Evolutionary conservation across 768 basidiomycete species (phyloP), one percentile per base, ranked within the genome.

Genomic region (Mycena amicta): DNA sequence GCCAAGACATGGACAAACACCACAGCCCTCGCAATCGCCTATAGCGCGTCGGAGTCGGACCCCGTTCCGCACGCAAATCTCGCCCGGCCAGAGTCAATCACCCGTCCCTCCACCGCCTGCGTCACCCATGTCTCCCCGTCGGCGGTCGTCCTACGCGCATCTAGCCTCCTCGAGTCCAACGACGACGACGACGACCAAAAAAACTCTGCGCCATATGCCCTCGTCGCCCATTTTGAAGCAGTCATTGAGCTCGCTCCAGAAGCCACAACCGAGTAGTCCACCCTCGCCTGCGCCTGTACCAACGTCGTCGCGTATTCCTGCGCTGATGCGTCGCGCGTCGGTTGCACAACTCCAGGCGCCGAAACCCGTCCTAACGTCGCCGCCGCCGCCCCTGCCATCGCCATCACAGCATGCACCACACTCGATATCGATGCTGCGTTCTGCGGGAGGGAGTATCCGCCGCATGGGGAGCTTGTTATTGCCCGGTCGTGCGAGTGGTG

Each of bases 311-410:
- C 62, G 62, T 26, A 63, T 63, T 27, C 62, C 62, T 20, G 56
- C 64, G 0, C 57, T 68, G 49, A 25, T 62, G 45, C 65, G 66
- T 33, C 64, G 65, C 13, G 63, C 62, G 49, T 72, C 70, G 13
- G 62, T 68, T 52, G 65, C 67, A 23, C 71, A 70, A 25, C 60
- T 71, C 2, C 72, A 69, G n/a, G n/a, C n/a, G n/a, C n/a, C n/a
- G n/a, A n/a, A n/a, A 26, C 62, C 33, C 18, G 11, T 68, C 20
- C 67, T 72, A 25, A 66, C 68, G 46, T 57, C 67, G 5, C 57
- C 61, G 41, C 64, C 67, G 41, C 67, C 73, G 28, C 73, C 70
- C 50, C 69, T 73, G 25, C 71, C 74, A 2, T 72, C 72, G 47
- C 76, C 41, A 6, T 20, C 41, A 71, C 25, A 64, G 71, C 37